Percentiles rank a stretch among this genome's conserved stretches.
Evolutionary conservation across 2,329 filamentous ascomycete species (phyloP).

Genomic region (Fusarium bulbicola): DNA sequence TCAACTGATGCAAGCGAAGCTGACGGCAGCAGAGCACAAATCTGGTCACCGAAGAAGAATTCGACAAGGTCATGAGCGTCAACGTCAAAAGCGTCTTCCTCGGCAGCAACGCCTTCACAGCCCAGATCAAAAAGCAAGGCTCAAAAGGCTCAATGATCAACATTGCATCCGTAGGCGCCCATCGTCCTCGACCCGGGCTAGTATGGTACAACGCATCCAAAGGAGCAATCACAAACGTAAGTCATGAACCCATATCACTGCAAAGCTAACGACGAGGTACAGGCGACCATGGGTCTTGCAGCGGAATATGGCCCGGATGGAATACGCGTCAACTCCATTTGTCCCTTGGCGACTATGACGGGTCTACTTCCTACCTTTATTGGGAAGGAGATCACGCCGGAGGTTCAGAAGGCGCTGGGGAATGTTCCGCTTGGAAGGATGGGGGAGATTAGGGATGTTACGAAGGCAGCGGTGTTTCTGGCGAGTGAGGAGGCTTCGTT

Average conservation of each 20-base stretch:
- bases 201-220: constrained; percentile 79
- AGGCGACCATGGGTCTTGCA: constrained; percentile 64
- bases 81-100: constrained; percentile 6
- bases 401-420: constrained; percentile 65
- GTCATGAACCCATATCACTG: not conserved
- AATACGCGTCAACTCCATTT: constrained; percentile 78
- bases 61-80: constrained; percentile 11
- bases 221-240: constrained; percentile 67
- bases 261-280: not conserved
- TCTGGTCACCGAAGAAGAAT: not conserved
- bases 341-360: constrained; percentile 66
- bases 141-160: constrained; percentile 20
- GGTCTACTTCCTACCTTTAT: constrained; percentile 53
- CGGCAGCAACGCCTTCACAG: constrained; percentile 1
- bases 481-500: constrained; percentile 77
- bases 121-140: not conserved
- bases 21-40: not conserved
- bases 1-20: rapidly evolving
- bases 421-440: constrained; percentile 63
- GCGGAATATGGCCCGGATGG: constrained; percentile 77
- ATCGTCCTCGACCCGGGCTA: constrained; percentile 66
- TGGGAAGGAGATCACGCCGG: constrained; percentile 69
- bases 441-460: constrained; percentile 62
- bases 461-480: constrained; percentile 75
- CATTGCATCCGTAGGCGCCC: constrained; percentile 7